Evolutionary conservation across 805 yeast species (phyloP).

Genomic region (Lipomyces yamadae): DNA sequence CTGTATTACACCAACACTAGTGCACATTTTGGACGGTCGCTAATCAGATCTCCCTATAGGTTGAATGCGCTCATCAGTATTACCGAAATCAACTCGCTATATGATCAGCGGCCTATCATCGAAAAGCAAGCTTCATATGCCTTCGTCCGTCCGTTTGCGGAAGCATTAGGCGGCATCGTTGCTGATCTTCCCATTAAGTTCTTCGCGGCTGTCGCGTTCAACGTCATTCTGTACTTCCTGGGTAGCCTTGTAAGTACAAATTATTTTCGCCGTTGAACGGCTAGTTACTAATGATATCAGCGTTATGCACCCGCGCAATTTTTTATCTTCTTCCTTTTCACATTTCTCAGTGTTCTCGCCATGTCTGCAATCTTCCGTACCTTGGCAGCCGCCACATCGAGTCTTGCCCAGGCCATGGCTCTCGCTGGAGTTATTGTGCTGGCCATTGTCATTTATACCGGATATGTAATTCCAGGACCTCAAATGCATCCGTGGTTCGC

Average conservation of each 20-base stretch:
- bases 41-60: too few species aligned
- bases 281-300: too few species aligned
- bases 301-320: slow-evolving; percentile 54
- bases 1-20: not conserved
- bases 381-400: slow-evolving; percentile 48
- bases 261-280: too few species aligned
- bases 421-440: slow-evolving; percentile 52
- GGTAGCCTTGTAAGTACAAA: slow-evolving; percentile 50
- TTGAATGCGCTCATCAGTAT: slow-evolving; percentile 54
- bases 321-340: slow-evolving; percentile 49
- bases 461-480: slow-evolving; percentile 45
- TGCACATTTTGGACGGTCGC: too few species aligned
- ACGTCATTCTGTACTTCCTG: slow-evolving; percentile 61
- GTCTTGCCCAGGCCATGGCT: slow-evolving; percentile 51
- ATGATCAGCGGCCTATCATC: slow-evolving; percentile 1
- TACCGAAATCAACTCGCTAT: slow-evolving; percentile 46
- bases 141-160: slow-evolving; percentile 65
- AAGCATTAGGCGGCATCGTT: slow-evolving; percentile 64
- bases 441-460: slow-evolving; percentile 51
- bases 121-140: slow-evolving; percentile 38
- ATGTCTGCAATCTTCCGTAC: slow-evolving; percentile 59
- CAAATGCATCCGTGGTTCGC: slow-evolving; percentile 49
- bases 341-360: not conserved
- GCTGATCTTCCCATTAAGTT: slow-evolving; percentile 62
- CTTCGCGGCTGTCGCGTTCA: slow-evolving; percentile 51